Base-by-base conservation (phyloP, 352 stramenopile genomes). In the Phytophthora rubi region DNA sequence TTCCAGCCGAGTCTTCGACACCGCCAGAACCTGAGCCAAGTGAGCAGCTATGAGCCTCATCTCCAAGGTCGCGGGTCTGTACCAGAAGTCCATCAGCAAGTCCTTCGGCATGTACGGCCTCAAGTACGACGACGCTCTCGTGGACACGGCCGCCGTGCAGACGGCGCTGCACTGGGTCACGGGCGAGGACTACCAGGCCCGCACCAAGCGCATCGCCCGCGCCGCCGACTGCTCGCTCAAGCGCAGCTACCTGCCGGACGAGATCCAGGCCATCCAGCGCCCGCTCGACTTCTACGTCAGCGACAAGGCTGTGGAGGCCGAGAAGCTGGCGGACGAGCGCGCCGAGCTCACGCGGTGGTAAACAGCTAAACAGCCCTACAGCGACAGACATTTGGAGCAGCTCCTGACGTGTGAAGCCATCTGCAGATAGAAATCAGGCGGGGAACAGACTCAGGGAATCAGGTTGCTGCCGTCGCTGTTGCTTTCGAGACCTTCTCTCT, bases 71-170 rank as follows among this genome's bases (percentile, higher is more conserved):
- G 86, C 86, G 23, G 65, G 77, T 63, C 64, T 94, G 61, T 96
- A 96, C 85, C 82, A 94, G 81, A 91, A 92, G 82, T 89, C 81
- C 64, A 75, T 96, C 53, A 70, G 82, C 85, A 92, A 94, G 81
- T 82, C 82, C 26, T 79, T 96, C 39, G 75, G 72, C 56, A 73
- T 88, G 84, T 94, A 95, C 77, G 89, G 89, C 58, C 69, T 96
- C 74, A 94, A 94, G 83, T 96, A 96, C 72, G 89, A 96, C 64
- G 89, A 96, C 62, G 79, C 76, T 18, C 81, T 96, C 59, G 89
- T 96, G 53, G 89, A 96, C 67, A 91, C 88, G 63, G 74, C 81
- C 39, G 85, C 88, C 60, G 79, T 95, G 61, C 85, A 95, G 82
- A 81, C 86, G 73, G 88, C 89, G 32, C 77, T 95, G 42, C 73